Conservation (phyloP, 108 stramenopile species). For the Craspedostauros australis region DNA sequence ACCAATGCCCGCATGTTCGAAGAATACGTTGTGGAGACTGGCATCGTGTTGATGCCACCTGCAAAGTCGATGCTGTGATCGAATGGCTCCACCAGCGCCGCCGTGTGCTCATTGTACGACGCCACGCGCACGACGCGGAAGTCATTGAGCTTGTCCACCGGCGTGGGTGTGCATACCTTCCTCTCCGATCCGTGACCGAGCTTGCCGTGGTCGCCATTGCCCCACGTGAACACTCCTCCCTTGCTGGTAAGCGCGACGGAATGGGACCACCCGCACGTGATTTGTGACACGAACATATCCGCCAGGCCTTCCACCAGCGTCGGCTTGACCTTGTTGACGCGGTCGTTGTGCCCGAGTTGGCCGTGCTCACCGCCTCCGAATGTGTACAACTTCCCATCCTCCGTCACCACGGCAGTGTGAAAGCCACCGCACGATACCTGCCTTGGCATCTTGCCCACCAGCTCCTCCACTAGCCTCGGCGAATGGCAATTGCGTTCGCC, state of each 20-base stretch:
- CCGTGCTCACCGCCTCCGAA: constrained; percentile 88
- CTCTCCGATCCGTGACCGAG: constrained; percentile 84
- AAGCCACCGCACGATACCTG: constrained; percentile 89
- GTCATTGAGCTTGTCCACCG: constrained; percentile 83
- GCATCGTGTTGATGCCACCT: constrained; percentile 58
- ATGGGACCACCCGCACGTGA: constrained; percentile 95
- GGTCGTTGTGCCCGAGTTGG: constrained; percentile 92
- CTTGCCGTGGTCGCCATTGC: constrained; percentile 55
- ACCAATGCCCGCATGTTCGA: constrained; percentile 84
- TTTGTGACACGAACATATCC: constrained; percentile 68
- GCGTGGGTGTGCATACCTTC: constrained; percentile 82
- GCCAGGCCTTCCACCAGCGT: constrained; percentile 77
- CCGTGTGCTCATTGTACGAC: constrained; percentile 97
- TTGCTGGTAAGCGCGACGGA: constrained; percentile 80
- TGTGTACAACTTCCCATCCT: constrained; percentile 85
- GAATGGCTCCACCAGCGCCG: constrained; percentile 83
- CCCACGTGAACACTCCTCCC: constrained; percentile 79
- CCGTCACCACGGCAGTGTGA: constrained; percentile 84
- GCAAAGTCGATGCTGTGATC: constrained; percentile 36
- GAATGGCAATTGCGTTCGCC: constrained; percentile 82
- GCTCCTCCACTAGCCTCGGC: constrained; percentile 77
- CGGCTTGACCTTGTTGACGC: constrained; percentile 80
- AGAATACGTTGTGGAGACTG: constrained; percentile 66
- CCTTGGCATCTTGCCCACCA: constrained; percentile 65
- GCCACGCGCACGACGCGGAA: constrained; percentile 87